Percentiles rank a stretch among this genome's conserved stretches.
Evolutionary conservation across 1,284 basidiomycete genomes (phyloP).

Genomic region (Hemileia vastatrix): DNA sequence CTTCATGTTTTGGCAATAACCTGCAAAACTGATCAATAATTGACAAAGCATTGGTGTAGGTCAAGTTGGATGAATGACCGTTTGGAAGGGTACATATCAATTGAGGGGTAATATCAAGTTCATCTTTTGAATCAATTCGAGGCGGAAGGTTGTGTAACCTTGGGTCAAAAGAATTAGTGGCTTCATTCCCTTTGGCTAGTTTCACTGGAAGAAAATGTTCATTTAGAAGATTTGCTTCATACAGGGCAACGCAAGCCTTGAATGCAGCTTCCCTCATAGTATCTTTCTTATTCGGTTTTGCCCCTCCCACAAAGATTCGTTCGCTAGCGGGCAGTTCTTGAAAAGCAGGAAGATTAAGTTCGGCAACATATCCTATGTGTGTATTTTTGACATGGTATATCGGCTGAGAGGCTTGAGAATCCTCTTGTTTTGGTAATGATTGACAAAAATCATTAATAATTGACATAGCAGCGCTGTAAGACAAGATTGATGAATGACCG

Average conservation of each 20-base stretch:
- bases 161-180: slow-evolving; percentile 31
- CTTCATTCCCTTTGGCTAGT: slow-evolving; percentile 21
- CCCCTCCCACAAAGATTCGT: slow-evolving; percentile 53
- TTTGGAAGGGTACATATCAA: too few species aligned
- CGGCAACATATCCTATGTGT: slow-evolving; percentile 55
- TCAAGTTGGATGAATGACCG: too few species aligned
- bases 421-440: slow-evolving; percentile 61
- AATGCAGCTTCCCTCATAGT: slow-evolving; percentile 71
- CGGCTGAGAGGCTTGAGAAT: slow-evolving; percentile 55
- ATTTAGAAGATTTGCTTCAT: slow-evolving; percentile 62
- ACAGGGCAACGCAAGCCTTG: slow-evolving; percentile 58
- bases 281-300: slow-evolving; percentile 61
- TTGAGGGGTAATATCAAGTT: too few species aligned
- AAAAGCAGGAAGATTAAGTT: slow-evolving; percentile 57
- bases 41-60: too few species aligned
- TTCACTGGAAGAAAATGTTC: slow-evolving; percentile 63
- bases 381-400: slow-evolving; percentile 54
- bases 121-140: too few species aligned
- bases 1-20: too few species aligned
- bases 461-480: slow-evolving; percentile 60
- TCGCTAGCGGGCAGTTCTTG: slow-evolving; percentile 55
- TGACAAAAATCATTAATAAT: slow-evolving; percentile 63
- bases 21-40: too few species aligned
- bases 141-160: not conserved
- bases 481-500: slow-evolving; percentile 56